Base-by-base conservation (phyloP, 768 basidiomycete species). In the Mycena sanguinolenta region DNA sequence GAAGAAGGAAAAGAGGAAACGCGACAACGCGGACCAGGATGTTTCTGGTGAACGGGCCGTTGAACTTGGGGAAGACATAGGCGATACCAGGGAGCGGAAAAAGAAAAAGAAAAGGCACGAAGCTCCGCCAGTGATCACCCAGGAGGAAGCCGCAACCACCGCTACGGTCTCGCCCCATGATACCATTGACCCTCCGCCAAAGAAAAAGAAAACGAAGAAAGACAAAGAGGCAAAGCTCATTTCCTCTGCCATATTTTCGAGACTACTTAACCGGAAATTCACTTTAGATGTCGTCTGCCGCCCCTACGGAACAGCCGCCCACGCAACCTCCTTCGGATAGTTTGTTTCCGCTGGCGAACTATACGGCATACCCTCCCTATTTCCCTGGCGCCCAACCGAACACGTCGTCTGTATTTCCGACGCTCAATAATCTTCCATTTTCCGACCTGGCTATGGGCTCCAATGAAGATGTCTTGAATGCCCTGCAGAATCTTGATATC, bases 391-490 rank as follows among this genome's bases (percentile, higher is more conserved):
- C 70, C 39, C 65, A 49, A 34, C 60, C 58, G 25, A 59, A 27
- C 49, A 19, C 39, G 69, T 65, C 72, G 10, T 39, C 44, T 59
- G 77, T 71, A 70, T 80, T 77, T 62, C 75, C 76, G 6, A 73
- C 78, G 55, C 74, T 76, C 32, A 34, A 10, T 34, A 34, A n/a
- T n/a, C n/a, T 10, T 61, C 62, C 81, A 14, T 66, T 67, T 52
- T 49, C 83, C 49, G 84, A 87, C 63, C 75, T 85, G 19, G 75
- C 82, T 21, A 83, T 84, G 64, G 84, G 85, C 16, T 91, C 91
- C 28, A 92, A 89, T 74, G 93, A 95, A 57, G 91, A 93, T 69
- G 87, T 95, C 53, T 80, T 94, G 52, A 92, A 90, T 38, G 89
- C 89, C 14, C 79, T 95, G 58, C 92, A 94, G 77, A 89, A 90